Evolutionary conservation across 2,329 filamentous ascomycete genomes (phyloP).

Genomic region (Alternaria brassicae): DNA sequence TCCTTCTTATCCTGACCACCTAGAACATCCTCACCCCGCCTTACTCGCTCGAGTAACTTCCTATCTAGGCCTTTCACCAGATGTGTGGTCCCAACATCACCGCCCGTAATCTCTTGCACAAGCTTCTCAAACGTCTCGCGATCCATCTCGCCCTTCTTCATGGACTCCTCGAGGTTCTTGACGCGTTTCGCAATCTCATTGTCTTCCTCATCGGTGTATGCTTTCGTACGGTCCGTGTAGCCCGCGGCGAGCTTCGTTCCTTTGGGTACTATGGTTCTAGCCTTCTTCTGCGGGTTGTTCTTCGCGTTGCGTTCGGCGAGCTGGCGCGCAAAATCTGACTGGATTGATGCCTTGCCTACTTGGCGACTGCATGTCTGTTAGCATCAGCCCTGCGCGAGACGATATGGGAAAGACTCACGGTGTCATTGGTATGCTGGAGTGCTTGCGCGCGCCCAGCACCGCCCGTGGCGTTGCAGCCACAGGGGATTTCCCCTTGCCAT

Average conservation of each 20-base stretch:
- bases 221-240: slow-evolving; percentile 81
- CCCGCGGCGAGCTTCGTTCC: slow-evolving; percentile 80
- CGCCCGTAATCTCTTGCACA: slow-evolving; percentile 78
- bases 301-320: slow-evolving; percentile 73
- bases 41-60: slow-evolving; percentile 74
- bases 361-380: slow-evolving; percentile 64
- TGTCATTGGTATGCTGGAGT: slow-evolving; percentile 90
- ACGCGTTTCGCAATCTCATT: slow-evolving; percentile 70
- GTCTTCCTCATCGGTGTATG: slow-evolving; percentile 61
- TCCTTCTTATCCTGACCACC: slow-evolving; percentile 45
- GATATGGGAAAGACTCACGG: slow-evolving; percentile 65
- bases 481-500: slow-evolving; percentile 31
- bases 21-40: slow-evolving; percentile 67
- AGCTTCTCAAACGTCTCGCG: slow-evolving; percentile 77
- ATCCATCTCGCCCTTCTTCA: slow-evolving; percentile 86
- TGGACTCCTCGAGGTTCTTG: slow-evolving; percentile 78
- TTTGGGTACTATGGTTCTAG: slow-evolving; percentile 80
- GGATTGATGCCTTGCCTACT: slow-evolving; percentile 59
- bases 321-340: slow-evolving; percentile 81
- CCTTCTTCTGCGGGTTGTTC: slow-evolving; percentile 70
- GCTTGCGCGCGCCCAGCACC: slow-evolving; percentile 77
- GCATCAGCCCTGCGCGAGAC: not conserved
- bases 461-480: slow-evolving; percentile 48
- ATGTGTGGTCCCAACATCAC: slow-evolving; percentile 81
- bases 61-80: slow-evolving; percentile 92